A percentile compares a stretch with the other conserved stretches of the same genome.
phyloP scores from a whole-genome alignment of 345 rosid genomes.

The Erysimum cheiranthoides region DNA sequence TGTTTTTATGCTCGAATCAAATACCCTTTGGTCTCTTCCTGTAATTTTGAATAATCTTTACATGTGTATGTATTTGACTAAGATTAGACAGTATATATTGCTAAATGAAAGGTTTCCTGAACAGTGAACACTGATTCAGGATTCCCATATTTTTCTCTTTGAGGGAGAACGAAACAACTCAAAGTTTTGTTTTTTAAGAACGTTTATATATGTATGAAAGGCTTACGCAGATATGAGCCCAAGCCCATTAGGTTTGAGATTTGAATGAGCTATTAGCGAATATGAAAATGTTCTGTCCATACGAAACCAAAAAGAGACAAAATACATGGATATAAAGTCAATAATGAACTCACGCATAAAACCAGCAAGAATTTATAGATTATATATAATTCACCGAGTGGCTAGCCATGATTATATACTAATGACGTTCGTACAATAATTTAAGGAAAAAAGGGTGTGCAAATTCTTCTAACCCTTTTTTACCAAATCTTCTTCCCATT shows the following conservation, averaged over 20 bases:
- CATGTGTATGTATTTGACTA: background rate
- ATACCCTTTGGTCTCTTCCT: background rate
- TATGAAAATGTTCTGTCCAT: too few species aligned
- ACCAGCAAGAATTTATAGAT: background rate
- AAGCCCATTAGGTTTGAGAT: background rate
- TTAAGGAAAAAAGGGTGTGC: constrained; percentile 9
- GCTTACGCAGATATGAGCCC: background rate
- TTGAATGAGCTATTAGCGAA: background rate
- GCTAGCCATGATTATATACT: background rate
- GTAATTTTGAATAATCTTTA: background rate
- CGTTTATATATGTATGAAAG: background rate
- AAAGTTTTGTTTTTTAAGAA: background rate
- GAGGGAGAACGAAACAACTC: background rate
- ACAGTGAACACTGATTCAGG: background rate
- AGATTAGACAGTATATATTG: background rate
- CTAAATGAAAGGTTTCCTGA: background rate
- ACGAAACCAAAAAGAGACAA: too few species aligned
- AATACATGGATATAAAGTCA: background rate
- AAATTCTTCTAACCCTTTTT: constrained; percentile 6
- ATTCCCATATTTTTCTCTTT: background rate
- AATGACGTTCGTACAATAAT: constrained; percentile 10
- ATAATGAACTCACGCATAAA: background rate
- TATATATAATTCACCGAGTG: background rate
- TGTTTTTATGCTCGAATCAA: background rate
- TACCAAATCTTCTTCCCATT: constrained; percentile 16